Conservation (phyloP, 805 yeast species). For the Hanseniaspora singularis region DNA sequence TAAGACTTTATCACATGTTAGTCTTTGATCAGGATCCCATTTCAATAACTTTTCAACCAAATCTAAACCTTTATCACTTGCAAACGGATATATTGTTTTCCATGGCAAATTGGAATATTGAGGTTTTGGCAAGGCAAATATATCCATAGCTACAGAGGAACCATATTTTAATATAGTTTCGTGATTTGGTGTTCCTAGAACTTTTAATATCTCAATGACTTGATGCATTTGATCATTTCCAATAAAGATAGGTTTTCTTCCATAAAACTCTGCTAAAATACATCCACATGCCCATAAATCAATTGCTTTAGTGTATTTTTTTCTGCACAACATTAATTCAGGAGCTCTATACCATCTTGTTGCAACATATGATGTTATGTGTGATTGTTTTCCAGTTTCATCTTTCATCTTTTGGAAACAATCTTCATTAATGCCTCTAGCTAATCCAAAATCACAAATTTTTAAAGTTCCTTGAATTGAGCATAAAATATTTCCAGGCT, state of each 20-base stretch:
- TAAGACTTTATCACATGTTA: constrained; percentile 44
- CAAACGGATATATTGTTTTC: constrained; percentile 50
- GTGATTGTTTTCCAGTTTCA: constrained; percentile 28
- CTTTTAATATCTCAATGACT: constrained; percentile 50
- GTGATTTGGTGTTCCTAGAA: constrained; percentile 59
- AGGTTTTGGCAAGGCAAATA: constrained; percentile 35
- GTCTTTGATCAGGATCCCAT: constrained; percentile 53
- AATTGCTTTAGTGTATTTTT: constrained; percentile 51
- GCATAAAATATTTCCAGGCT: constrained; percentile 80
- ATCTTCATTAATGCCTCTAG: constrained; percentile 50
- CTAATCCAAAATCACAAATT: constrained; percentile 88
- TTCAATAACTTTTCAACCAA: constrained; percentile 44
- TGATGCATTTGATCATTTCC: constrained; percentile 68
- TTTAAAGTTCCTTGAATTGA: constrained; percentile 63
- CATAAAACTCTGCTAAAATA: constrained; percentile 72
- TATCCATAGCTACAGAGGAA: constrained; percentile 37
- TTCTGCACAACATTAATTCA: constrained; percentile 57
- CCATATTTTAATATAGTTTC: constrained; percentile 36
- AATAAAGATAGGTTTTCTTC: constrained; percentile 65
- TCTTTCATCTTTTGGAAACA: constrained; percentile 12
- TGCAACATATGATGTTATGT: constrained; percentile 77
- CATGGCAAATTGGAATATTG: constrained; percentile 37
- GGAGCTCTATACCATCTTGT: constrained; percentile 96
- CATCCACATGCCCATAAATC: constrained; percentile 95
- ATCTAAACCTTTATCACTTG: constrained; percentile 39